Conservation (phyloP, 2,329 filamentous ascomycete species). For the Neocatenulostroma microsporum region DNA sequence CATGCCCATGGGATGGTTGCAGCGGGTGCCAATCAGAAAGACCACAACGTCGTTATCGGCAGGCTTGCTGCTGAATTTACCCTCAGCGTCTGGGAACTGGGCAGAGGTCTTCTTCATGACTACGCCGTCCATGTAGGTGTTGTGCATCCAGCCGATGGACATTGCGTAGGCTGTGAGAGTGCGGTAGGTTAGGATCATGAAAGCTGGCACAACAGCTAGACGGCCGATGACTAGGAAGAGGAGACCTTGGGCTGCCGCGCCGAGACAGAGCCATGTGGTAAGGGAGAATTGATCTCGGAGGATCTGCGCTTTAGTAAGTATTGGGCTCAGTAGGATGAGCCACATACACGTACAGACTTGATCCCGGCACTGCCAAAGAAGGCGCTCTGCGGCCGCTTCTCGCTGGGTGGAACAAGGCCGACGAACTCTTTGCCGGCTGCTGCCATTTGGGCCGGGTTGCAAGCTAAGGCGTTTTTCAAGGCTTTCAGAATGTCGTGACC, state of each 20-base stretch:
- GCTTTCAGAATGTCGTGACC: no score
- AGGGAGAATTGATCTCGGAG: conserved; percentile 34
- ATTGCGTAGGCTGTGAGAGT: conserved; percentile 27
- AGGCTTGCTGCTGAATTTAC: background rate
- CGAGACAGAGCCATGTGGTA: conserved; percentile 36
- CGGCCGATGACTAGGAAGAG: conserved; percentile 29
- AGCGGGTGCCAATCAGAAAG: background rate
- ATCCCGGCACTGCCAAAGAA: no score
- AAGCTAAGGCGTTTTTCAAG: no score
- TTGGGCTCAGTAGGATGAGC: no score
- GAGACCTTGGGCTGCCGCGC: conserved; percentile 35
- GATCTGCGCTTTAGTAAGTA: no score
- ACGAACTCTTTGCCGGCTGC: conserved; percentile 9
- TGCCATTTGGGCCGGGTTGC: no score
- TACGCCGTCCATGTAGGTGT: background rate
- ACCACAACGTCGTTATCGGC: background rate
- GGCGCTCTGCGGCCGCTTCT: conserved; percentile 7
- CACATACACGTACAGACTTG: no score
- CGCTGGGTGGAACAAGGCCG: conserved; percentile 10
- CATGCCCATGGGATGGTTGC: background rate
- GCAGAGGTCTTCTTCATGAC: background rate
- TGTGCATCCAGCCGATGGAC: no score
- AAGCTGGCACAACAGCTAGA: conserved; percentile 31
- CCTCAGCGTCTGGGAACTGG: background rate
- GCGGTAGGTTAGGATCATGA: conserved; percentile 29